These are phyloP conservation scores for Monosporascus sp. DNA, from an alignment of 2,329 filamentous ascomycete species.

Conservation along the genomic window DNA sequence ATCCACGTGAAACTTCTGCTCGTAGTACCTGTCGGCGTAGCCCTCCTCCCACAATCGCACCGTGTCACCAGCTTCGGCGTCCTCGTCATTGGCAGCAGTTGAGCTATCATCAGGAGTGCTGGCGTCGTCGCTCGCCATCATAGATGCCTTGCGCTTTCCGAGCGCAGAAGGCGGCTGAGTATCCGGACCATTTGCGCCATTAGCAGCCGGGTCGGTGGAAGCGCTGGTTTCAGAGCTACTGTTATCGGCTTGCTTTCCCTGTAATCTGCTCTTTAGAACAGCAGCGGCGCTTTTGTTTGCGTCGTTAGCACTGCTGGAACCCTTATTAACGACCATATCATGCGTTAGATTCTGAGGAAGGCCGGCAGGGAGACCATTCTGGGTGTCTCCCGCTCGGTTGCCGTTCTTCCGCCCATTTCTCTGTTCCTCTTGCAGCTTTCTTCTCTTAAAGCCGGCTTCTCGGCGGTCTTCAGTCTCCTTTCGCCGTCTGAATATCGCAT, in stretches of 20 bases:
- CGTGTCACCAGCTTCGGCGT: slow-evolving; percentile 60
- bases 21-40: slow-evolving; percentile 92
- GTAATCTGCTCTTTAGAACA: slow-evolving; percentile 74
- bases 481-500: slow-evolving; percentile 84
- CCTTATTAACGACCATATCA: slow-evolving; percentile 79
- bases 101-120: slow-evolving; percentile 56
- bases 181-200: slow-evolving; percentile 15
- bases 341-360: slow-evolving; percentile 63
- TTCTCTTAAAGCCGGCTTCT: slow-evolving; percentile 72
- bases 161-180: slow-evolving; percentile 44
- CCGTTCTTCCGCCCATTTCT: slow-evolving; percentile 29
- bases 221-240: slow-evolving; percentile 18
- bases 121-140: slow-evolving; percentile 57
- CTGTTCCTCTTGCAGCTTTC: slow-evolving; percentile 63
- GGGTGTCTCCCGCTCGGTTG: slow-evolving; percentile 12
- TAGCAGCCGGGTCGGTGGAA: slow-evolving; percentile 12
- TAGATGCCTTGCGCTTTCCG: slow-evolving; percentile 73
- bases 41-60: slow-evolving; percentile 93
- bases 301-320: slow-evolving; percentile 62
- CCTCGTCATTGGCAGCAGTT: slow-evolving; percentile 49
- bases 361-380: slow-evolving; percentile 44
- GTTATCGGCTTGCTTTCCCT: slow-evolving; percentile 31
- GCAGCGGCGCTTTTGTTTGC: slow-evolving; percentile 95
- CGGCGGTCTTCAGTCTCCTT: slow-evolving; percentile 81
- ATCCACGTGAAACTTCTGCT: slow-evolving; percentile 88